Evolutionary conservation across 352 stramenopile species (phyloP).

Genomic region (Saprolegnia diclina): DNA sequence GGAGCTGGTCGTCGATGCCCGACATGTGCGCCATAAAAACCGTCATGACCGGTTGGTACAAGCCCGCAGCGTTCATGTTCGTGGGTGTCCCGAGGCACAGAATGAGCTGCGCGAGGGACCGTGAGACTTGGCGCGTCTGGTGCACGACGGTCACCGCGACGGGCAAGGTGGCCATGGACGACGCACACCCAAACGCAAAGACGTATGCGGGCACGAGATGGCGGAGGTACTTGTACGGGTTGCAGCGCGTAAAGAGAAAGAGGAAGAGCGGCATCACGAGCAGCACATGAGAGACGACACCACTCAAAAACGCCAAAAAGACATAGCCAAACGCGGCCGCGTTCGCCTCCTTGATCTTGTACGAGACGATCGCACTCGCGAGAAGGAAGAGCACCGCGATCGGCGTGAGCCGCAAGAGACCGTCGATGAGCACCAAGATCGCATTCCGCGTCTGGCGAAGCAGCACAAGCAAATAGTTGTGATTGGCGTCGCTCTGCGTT

Average conservation of each 20-base stretch:
- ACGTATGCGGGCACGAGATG: conserved; percentile 52
- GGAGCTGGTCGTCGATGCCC: conserved; percentile 30
- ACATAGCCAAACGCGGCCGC: conserved; percentile 45
- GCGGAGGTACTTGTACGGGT: conserved; percentile 35
- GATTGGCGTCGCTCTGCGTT: conserved; percentile 35
- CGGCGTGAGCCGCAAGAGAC: conserved; percentile 55
- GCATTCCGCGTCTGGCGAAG: conserved; percentile 59
- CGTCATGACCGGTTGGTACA: conserved; percentile 35
- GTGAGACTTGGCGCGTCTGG: conserved; percentile 32
- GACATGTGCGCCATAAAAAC: conserved; percentile 43
- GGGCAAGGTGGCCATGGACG: conserved; percentile 33
- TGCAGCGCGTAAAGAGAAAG: conserved; percentile 29
- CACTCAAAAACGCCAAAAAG: conserved; percentile 30
- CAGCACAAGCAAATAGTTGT: conserved; percentile 53
- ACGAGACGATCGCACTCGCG: conserved; percentile 43
- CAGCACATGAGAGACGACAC: conserved; percentile 30
- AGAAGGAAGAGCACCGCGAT: conserved; percentile 72
- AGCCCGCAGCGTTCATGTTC: conserved; percentile 34
- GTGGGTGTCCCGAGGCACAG: conserved; percentile 35
- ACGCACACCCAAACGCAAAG: conserved; percentile 37
- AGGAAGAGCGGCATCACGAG: conserved; percentile 40
- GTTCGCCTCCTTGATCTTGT: conserved; percentile 28
- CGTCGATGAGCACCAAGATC: conserved; percentile 64
- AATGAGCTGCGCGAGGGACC: not conserved
- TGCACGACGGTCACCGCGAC: conserved; percentile 48